Evolutionary conservation across 768 basidiomycete genomes (phyloP), one percentile per base, ranked within the genome.

Genomic region (Tylopilus balloui): DNA sequence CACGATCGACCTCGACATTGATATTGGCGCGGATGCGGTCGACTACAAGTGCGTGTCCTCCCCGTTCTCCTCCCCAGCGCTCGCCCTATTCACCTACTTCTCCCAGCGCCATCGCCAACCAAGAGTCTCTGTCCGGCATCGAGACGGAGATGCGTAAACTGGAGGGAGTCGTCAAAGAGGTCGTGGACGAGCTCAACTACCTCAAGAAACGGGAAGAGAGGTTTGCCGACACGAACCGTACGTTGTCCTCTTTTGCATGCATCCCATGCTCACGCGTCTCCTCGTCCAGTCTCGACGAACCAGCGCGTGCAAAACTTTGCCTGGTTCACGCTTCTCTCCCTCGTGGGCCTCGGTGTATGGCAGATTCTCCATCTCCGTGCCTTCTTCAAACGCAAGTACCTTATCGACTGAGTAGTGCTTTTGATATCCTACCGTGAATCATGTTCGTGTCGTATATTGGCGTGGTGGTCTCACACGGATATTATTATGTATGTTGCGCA

Each of bases 111-210:
- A 99, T 98, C 66, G 96, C 96, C 10, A 97, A 96, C 71, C 94
- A 97, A 66, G 96, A 99, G 67, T 93, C 91, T 1, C 75, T 98
- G 0, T 96, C 92, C 6, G 88, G 88, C 0, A 80, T 99, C 17
- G 96, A 99, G 71, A 94, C 92, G 0, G 96, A 98, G 69, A 97
- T 98, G 94, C 83, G 93, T 34, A 98, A 98, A 63, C 76, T 99
- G 3, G 96, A 99, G 67, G 94, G 92, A 0, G 68, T 97, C 13
- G 88, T 93, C 29, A 91, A 93, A 66, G 96, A 98, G 72, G 83
- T 99, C 45, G 82, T 87, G 13, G 94, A 97, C 59, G 94, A 99
- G 69, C 76, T 97, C 74, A 79, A 80, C 8, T 98, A 95, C 70
- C 79, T 99, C 52, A 91, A 93, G 72, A 71, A 73, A 57, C 78